Conservation (phyloP, 202 grass and related monocot genomes). For the Digitaria exilis region DNA sequence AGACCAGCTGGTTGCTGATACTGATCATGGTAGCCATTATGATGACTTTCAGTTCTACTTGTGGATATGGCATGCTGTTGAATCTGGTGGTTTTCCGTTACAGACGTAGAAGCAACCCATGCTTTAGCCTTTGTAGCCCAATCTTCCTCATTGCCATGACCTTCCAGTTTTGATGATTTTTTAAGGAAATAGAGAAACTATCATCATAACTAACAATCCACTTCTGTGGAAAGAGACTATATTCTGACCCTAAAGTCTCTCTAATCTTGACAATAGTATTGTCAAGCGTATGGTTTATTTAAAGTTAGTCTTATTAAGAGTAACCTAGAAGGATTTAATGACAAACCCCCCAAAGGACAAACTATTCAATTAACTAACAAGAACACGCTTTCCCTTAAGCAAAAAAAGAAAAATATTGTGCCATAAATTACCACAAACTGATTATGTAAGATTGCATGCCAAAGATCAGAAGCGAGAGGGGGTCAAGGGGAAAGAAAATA, state of each 20-base stretch:
- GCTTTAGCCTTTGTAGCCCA: conserved; percentile 87
- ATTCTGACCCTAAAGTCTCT: conserved; percentile 13
- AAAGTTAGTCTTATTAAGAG: not conserved
- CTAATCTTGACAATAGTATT: conserved; percentile 19
- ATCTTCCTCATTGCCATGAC: conserved; percentile 68
- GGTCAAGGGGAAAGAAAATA: not conserved
- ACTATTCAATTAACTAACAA: conserved; percentile 7
- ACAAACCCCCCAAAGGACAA: not conserved
- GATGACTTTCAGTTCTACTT: conserved; percentile 59
- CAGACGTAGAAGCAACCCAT: conserved; percentile 78
- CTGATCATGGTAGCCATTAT: conserved; percentile 53
- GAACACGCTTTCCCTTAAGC: not conserved
- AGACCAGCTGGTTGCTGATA: conserved; percentile 53
- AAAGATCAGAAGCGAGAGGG: conserved; percentile 9
- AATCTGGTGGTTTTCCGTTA: conserved; percentile 52
- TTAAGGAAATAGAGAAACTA: conserved; percentile 35
- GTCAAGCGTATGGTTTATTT: not conserved
- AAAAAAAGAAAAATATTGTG: not conserved
- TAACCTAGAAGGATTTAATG: not conserved
- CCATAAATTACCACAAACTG: not conserved
- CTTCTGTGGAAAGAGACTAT: conserved; percentile 11
- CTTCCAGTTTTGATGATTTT: conserved; percentile 37
- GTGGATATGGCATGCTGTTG: conserved; percentile 46
- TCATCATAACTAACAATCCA: conserved; percentile 24
- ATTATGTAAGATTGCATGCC: not conserved